Evolutionary conservation across 1,139 yeast species (phyloP).

Genomic region (Scheffersomyces segobiensis): DNA sequence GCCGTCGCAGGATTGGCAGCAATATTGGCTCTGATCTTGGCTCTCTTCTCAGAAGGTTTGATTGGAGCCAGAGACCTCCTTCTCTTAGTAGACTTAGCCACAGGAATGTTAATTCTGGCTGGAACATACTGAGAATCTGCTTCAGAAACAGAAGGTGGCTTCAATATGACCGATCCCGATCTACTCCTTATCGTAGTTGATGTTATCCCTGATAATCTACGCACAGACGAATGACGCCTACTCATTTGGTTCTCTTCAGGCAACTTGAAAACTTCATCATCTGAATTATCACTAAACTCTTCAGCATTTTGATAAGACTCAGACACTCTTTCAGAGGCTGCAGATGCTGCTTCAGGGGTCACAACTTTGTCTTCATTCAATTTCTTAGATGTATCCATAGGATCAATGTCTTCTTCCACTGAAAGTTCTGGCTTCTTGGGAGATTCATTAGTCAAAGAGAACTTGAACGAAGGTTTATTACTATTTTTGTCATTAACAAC

Average conservation of each 20-base stretch:
- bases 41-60: neutral
- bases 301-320: constrained; percentile 7
- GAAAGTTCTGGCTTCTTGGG: neutral
- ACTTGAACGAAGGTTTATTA: neutral
- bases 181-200: constrained; percentile 27
- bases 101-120: constrained; percentile 40
- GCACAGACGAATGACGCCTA: constrained; percentile 32
- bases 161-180: constrained; percentile 26
- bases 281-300: constrained; percentile 24
- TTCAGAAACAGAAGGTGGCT: constrained; percentile 14
- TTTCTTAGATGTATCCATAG: constrained; percentile 24
- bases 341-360: neutral
- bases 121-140: constrained; percentile 22
- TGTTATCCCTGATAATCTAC: constrained; percentile 41
- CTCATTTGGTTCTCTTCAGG: constrained; percentile 17
- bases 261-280: constrained; percentile 34
- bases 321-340: neutral
- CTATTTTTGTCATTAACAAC: constrained; percentile 2
- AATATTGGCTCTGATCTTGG: neutral
- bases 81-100: constrained; percentile 30
- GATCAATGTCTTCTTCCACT: constrained; percentile 30
- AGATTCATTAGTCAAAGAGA: neutral
- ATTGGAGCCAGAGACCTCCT: constrained; percentile 22
- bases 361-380: constrained; percentile 7
- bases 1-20: neutral